Evolutionary conservation across 495 filamentous ascomycete species (phyloP), one percentile per base, ranked within the genome.

Genomic region (Amniculicola lignicola): DNA sequence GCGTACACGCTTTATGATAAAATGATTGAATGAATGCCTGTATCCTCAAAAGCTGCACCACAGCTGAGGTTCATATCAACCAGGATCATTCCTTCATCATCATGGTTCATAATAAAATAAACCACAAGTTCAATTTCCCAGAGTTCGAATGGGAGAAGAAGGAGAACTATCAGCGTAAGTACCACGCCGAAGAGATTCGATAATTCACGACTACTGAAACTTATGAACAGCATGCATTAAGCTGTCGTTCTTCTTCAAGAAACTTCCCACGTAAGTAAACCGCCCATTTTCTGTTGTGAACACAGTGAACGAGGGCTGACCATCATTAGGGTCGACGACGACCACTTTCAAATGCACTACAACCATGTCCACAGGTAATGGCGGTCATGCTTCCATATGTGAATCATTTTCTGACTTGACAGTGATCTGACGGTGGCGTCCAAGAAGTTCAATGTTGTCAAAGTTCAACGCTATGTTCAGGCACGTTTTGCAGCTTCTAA

Each of bases 201-300:
- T 9, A 33, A 33, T 33, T 9, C 29, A 7, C 29, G 9, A 33
- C 29, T 33, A 33, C 37, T 40, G 16, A 40, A n/a, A 38, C 21
- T n/a, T n/a, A n/a, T n/a, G 6, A 10, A 6, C 24, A 64, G 61
- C 66, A 16, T 66, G 57, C 51, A 61, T 68, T 50, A 68, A 68
- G 31, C 41, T 68, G 1, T 61, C 60, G 9, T 68, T 68, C 54
- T 68, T 63, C 57, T 68, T 68, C 58, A 67, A 62, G 48, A 68
- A 68, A 38, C 47, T 64, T 2, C 63, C 63, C n/a, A 28, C n/a
- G n/a, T n/a, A n/a, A n/a, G n/a, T n/a, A n/a, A n/a, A n/a, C n/a
- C n/a, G n/a, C n/a, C n/a, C n/a, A n/a, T n/a, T n/a, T n/a, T n/a
- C n/a, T n/a, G n/a, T n/a, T n/a, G n/a, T n/a, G n/a, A n/a, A n/a